phyloP scores from a whole-genome alignment of 768 basidiomycete genomes.

The Inosperma sp. region DNA sequence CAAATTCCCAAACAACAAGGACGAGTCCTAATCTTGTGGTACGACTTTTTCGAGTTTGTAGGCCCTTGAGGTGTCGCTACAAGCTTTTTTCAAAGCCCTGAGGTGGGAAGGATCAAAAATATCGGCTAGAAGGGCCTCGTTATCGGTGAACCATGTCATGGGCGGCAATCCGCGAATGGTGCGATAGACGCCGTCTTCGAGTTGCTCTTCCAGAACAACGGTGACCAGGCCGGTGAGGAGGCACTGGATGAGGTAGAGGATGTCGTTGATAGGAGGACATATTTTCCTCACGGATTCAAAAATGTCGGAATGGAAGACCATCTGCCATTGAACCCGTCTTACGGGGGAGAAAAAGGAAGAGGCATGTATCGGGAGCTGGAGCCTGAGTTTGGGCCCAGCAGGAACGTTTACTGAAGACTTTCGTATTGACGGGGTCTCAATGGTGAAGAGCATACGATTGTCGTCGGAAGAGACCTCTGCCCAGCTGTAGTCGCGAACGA shows the following conservation, averaged over 20 bases:
- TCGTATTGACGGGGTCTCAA: constrained; percentile 76
- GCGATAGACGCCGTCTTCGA: constrained; percentile 64
- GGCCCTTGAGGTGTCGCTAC: constrained; percentile 62
- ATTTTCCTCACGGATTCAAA: constrained; percentile 68
- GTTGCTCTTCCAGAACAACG: constrained; percentile 68
- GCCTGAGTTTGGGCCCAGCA: constrained; percentile 65
- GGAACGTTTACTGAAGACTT: constrained; percentile 72
- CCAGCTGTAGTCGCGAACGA: constrained; percentile 70
- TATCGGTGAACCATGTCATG: constrained; percentile 68
- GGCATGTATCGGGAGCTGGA: constrained; percentile 74
- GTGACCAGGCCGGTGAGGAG: constrained; percentile 69
- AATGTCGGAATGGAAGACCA: constrained; percentile 80
- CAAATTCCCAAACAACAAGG: not conserved
- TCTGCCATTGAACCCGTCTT: constrained; percentile 81
- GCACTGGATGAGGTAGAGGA: constrained; percentile 64
- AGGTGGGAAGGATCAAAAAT: constrained; percentile 73
- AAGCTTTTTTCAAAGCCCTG: constrained; percentile 67
- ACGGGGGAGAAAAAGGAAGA: constrained; percentile 85
- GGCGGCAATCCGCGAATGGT: constrained; percentile 77
- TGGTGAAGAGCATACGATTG: constrained; percentile 69
- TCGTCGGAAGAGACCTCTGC: constrained; percentile 55
- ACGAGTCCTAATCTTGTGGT: constrained; percentile 11
- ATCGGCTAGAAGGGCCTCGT: constrained; percentile 62
- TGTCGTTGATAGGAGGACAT: constrained; percentile 64
- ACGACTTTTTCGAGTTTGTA: constrained; percentile 69